These are phyloP conservation scores for Nemania bipapillata DNA, from an alignment of 2,329 filamentous ascomycete genomes.

Conservation along the genomic window DNA sequence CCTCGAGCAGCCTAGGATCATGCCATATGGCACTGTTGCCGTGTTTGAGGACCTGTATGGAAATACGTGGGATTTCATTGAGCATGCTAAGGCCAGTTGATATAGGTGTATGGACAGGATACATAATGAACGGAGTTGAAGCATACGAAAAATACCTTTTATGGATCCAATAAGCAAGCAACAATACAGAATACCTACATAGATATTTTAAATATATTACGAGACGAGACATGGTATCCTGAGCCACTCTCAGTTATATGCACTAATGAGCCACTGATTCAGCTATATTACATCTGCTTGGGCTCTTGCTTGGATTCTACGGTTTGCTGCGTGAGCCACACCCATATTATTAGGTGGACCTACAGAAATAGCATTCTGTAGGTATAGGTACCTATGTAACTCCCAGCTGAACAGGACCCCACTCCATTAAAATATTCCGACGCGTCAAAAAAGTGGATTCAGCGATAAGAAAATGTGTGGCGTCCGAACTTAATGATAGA, in stretches of 20 bases:
- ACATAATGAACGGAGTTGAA: too few species aligned
- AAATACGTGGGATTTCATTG: slow-evolving; percentile 35
- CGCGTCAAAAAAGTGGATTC: neutral
- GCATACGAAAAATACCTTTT: too few species aligned
- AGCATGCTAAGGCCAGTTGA: slow-evolving; percentile 15
- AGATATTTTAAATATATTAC: too few species aligned
- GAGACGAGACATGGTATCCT: too few species aligned
- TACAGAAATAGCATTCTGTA: too few species aligned
- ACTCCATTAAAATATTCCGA: neutral
- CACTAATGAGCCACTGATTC: neutral
- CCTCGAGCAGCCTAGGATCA: slow-evolving; percentile 27
- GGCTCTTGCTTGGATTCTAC: too few species aligned
- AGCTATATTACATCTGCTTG: neutral
- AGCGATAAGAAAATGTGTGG: slow-evolving; percentile 10
- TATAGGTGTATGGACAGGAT: too few species aligned
- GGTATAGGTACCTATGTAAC: too few species aligned
- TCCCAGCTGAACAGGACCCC: neutral
- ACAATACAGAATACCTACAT: too few species aligned
- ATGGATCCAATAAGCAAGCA: too few species aligned
- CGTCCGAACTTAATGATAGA: slow-evolving; percentile 12
- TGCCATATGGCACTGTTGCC: slow-evolving; percentile 32
- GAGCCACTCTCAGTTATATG: neutral
- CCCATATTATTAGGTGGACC: too few species aligned
- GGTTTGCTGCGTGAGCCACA: neutral
- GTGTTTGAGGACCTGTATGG: slow-evolving; percentile 35